A percentile compares a stretch with the other conserved stretches of the same genome.
Conservation (phyloP, 495 filamentous ascomycete genomes). For the Penicillium roqueforti region DNA sequence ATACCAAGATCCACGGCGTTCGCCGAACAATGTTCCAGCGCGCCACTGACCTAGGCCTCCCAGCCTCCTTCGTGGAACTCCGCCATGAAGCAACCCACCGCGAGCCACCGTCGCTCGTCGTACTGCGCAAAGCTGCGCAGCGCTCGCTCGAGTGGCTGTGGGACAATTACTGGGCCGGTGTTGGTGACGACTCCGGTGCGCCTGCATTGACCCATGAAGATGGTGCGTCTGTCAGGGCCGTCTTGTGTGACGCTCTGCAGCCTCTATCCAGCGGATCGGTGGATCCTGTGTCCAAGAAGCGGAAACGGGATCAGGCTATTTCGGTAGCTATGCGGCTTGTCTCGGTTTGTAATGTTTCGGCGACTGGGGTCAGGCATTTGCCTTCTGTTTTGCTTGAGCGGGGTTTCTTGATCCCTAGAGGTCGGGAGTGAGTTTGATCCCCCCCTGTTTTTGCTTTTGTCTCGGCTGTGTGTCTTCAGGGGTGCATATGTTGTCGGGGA, state of each 20-base stretch:
- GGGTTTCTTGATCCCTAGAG: conserved; percentile 24
- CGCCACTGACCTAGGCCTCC: conserved; percentile 69
- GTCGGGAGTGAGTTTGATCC: conserved; percentile 30
- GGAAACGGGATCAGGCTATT: conserved; percentile 26
- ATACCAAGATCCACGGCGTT: conserved; percentile 63
- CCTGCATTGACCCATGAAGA: conserved; percentile 12
- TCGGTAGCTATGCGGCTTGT: conserved; percentile 26
- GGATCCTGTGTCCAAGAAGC: conserved; percentile 31
- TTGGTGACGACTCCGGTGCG: conserved; percentile 15
- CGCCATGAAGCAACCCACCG: conserved; percentile 88
- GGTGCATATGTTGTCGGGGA: neutral
- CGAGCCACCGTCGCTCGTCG: conserved; percentile 68
- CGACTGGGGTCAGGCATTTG: conserved; percentile 19
- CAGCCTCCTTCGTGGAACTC: conserved; percentile 82
- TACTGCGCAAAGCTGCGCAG: conserved; percentile 60
- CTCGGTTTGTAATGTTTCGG: conserved; percentile 25
- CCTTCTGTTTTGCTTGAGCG: conserved; percentile 30
- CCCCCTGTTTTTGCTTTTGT: neutral
- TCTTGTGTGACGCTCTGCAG: conserved; percentile 19
- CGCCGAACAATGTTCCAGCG: conserved; percentile 78
- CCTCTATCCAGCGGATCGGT: conserved; percentile 10
- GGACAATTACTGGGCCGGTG: conserved; percentile 71
- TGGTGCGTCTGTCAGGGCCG: conserved; percentile 14
- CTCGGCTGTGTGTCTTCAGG: neutral
- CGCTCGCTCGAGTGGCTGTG: conserved; percentile 82